phyloP scores from a whole-genome alignment of 2,329 filamentous ascomycete genomes.

The Colletotrichum somersetense region DNA sequence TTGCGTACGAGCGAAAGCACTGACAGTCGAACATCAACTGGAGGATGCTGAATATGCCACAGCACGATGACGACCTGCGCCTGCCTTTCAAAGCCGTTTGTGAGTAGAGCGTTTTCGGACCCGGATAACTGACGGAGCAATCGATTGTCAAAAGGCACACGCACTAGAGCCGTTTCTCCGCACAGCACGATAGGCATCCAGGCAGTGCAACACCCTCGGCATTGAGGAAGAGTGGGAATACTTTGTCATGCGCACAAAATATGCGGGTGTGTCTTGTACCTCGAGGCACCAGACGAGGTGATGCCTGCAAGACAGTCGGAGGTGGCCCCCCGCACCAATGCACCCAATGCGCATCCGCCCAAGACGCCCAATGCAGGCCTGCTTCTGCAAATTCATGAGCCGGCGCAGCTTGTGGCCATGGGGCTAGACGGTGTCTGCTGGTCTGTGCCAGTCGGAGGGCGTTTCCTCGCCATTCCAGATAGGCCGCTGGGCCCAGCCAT shows the following conservation, averaged over 20 bases:
- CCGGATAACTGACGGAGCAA: background rate
- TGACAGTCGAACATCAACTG: background rate
- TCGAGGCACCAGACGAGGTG: conserved; percentile 22
- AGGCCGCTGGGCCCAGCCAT: conserved; percentile 36
- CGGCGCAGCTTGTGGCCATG: conserved; percentile 27
- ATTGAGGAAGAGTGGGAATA: conserved; percentile 31
- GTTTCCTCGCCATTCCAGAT: conserved; percentile 40
- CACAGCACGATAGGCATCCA: background rate
- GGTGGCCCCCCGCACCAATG: conserved; percentile 23
- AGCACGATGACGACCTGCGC: background rate
- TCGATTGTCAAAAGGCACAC: background rate
- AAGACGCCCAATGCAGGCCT: conserved; percentile 35
- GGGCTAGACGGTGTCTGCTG: conserved; percentile 17
- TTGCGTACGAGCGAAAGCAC: background rate
- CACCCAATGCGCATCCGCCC: conserved; percentile 25
- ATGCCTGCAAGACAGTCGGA: conserved; percentile 37
- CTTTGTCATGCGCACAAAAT: conserved; percentile 34
- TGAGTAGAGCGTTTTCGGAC: background rate
- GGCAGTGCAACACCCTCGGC: conserved; percentile 35
- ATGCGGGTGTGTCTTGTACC: conserved; percentile 32
- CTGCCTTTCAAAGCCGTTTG: background rate
- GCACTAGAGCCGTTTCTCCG: background rate
- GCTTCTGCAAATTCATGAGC: conserved; percentile 30
- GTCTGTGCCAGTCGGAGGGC: conserved; percentile 16
- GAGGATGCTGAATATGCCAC: background rate